Conservation (phyloP, 2,329 filamentous ascomycete species). For the Pestalotiopsis sp. region DNA sequence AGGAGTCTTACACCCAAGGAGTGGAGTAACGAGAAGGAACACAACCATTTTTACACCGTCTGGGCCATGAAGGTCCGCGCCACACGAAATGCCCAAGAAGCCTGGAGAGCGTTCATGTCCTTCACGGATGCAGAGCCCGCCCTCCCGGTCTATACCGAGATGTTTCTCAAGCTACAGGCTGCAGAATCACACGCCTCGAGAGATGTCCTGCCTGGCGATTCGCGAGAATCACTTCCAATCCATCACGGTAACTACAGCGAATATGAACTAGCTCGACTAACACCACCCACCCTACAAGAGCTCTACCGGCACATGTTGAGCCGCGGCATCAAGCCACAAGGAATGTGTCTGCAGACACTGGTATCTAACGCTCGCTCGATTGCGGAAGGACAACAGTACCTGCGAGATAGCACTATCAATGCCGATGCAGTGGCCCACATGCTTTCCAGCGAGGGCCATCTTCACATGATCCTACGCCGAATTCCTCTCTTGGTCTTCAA, state of each 20-base stretch:
- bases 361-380: conserved; percentile 54
- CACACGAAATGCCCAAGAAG: conserved; percentile 63
- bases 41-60: conserved; percentile 35
- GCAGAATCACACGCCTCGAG: conserved; percentile 28
- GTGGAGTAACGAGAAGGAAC: conserved; percentile 29
- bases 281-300: conserved; percentile 59
- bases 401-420: conserved; percentile 45
- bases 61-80: conserved; percentile 62
- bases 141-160: conserved; percentile 59
- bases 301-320: conserved; percentile 62
- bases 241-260: conserved; percentile 62
- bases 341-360: conserved; percentile 56
- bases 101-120: conserved; percentile 47
- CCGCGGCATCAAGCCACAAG: conserved; percentile 49
- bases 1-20: conserved; percentile 38
- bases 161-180: conserved; percentile 60
- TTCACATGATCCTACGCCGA: conserved; percentile 23
- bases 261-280: conserved; percentile 65
- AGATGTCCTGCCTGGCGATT: conserved; percentile 59
- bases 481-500: conserved; percentile 43
- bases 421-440: conserved; percentile 21
- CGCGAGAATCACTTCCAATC: conserved; percentile 55
- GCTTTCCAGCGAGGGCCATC: conserved; percentile 17
- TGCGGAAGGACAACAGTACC: conserved; percentile 49
- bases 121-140: conserved; percentile 30